These are phyloP conservation scores for Scenedesmus sp. DNA, from an alignment of 163 green algal genomes.

Conservation along the genomic window DNA sequence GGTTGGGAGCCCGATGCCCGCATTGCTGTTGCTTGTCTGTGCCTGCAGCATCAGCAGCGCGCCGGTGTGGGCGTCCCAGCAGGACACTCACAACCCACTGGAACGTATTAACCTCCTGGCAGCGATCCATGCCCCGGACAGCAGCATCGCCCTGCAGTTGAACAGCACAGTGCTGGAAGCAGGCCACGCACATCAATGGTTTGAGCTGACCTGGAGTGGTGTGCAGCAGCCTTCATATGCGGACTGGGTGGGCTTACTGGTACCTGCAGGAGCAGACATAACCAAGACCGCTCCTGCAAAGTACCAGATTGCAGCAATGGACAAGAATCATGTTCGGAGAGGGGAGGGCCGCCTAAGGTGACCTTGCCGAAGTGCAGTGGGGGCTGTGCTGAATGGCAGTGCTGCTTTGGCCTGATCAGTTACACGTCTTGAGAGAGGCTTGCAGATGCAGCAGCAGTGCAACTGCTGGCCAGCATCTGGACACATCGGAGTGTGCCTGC, in stretches of 20 bases:
- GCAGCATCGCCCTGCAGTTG: slow-evolving; percentile 33
- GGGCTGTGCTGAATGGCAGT: not conserved
- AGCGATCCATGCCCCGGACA: not conserved
- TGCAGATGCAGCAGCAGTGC: not conserved
- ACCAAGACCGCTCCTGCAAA: slow-evolving; percentile 70
- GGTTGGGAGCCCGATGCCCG: not conserved
- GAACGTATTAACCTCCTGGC: slow-evolving; percentile 36
- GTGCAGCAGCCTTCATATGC: slow-evolving; percentile 59
- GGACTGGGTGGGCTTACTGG: slow-evolving; percentile 74
- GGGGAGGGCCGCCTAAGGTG: slow-evolving; percentile 72
- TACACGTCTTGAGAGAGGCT: no score
- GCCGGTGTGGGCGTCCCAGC: not conserved
- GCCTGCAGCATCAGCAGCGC: not conserved
- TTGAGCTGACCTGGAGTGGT: slow-evolving; percentile 70
- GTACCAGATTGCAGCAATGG: slow-evolving; percentile 69
- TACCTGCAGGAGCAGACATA: slow-evolving; percentile 65
- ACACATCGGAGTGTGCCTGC: not conserved
- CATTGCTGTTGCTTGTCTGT: slow-evolving; percentile 20
- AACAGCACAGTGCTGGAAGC: slow-evolving; percentile 60
- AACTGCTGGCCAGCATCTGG: not conserved
- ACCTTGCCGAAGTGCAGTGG: not conserved
- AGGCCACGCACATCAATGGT: slow-evolving; percentile 60
- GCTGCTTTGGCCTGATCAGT: no score
- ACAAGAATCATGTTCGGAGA: slow-evolving; percentile 58
- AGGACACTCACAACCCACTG: slow-evolving; percentile 52